These are phyloP conservation scores for Tetracladium maxilliforme DNA, from an alignment of 2,329 filamentous ascomycete species.

Conservation along the genomic window DNA sequence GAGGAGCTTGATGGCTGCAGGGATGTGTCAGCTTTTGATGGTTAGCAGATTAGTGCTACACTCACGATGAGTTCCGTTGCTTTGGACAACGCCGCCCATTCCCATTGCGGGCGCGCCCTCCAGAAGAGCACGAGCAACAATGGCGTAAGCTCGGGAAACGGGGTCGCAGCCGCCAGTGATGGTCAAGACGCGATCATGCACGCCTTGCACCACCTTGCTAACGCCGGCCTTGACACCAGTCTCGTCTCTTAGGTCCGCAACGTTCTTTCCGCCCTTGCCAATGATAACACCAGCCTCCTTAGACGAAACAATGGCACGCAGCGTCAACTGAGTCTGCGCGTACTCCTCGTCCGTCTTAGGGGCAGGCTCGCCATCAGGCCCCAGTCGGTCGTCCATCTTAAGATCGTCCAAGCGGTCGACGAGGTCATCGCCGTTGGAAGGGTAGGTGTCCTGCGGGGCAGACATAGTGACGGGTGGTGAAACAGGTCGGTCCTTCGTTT, in stretches of 20 bases:
- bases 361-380: constrained; percentile 60
- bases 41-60: constrained; percentile 13
- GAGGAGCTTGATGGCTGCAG: constrained; percentile 80
- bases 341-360: constrained; percentile 97
- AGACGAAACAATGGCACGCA: constrained; percentile 94
- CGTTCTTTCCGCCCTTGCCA: constrained; percentile 96
- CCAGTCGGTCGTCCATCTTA: constrained; percentile 50
- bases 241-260: constrained; percentile 91
- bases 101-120: constrained; percentile 91
- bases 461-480: constrained; percentile 34
- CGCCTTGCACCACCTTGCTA: constrained; percentile 95
- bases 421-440: constrained; percentile 45
- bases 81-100: constrained; percentile 82
- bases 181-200: constrained; percentile 92
- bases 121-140: constrained; percentile 80
- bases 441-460: constrained; percentile 38
- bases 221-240: constrained; percentile 96
- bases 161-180: constrained; percentile 83
- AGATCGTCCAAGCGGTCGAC: constrained; percentile 48
- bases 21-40: constrained; percentile 3
- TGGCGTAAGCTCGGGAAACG: constrained; percentile 82
- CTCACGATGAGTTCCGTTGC: constrained; percentile 90
- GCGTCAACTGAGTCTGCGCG: constrained; percentile 77
- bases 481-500: constrained; percentile 9
- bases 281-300: constrained; percentile 99